A percentile compares a stretch with the other conserved stretches of the same genome.
Evolutionary conservation across 2,329 filamentous ascomycete genomes (phyloP).

Genomic region (Trichophyton schoenleinii): DNA sequence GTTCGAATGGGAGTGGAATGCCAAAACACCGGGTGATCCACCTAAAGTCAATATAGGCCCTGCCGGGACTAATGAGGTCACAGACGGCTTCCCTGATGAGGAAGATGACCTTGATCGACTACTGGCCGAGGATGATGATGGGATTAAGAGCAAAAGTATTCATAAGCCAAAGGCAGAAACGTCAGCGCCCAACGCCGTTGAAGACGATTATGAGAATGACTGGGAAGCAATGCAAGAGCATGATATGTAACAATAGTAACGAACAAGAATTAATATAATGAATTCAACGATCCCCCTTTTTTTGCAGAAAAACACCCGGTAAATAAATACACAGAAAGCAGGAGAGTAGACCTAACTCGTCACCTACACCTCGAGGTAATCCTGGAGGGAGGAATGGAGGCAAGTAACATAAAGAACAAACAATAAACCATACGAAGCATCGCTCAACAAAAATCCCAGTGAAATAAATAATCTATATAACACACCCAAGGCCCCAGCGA

Average conservation of each 20-base stretch:
- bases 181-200: constrained; percentile 2
- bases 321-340: neutral
- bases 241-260: constrained; percentile 14
- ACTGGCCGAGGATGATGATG: constrained; percentile 37
- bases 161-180: neutral
- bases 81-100: constrained; percentile 24
- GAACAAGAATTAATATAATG: neutral
- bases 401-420: neutral
- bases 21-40: constrained; percentile 8
- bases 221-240: constrained; percentile 49
- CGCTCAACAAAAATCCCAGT: neutral
- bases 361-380: neutral
- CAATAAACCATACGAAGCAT: neutral
- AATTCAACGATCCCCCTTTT: neutral
- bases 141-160: neutral
- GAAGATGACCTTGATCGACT: constrained; percentile 42
- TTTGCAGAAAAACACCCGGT: neutral
- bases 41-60: neutral
- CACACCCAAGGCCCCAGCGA: neutral
- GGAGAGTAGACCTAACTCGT: neutral
- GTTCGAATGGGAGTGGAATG: constrained; percentile 21
- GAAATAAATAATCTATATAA: neutral
- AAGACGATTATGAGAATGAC: constrained; percentile 45
- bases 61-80: no score
- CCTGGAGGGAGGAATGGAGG: neutral